These are phyloP conservation scores for Przewalskia tangutica DNA, from an alignment of 257 asterid genomes.

Conservation along the genomic window DNA sequence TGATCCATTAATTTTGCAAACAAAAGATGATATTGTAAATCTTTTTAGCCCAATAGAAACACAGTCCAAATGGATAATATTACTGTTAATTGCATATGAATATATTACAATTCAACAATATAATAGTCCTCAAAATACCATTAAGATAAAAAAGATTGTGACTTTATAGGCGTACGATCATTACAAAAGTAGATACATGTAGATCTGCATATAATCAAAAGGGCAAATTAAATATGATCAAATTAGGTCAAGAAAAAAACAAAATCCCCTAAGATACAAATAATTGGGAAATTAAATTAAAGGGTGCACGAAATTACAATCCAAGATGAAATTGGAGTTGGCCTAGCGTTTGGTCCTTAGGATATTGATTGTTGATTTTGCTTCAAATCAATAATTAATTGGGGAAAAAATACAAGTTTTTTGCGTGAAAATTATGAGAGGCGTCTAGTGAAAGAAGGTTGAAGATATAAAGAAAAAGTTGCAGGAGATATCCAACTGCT, in stretches of 20 bases:
- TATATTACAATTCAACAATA: not conserved
- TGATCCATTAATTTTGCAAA: not conserved
- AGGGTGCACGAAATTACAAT: constrained; percentile 22
- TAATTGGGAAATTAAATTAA: not conserved
- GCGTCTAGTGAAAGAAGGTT: not conserved
- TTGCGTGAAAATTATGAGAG: not conserved
- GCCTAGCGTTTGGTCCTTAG: constrained; percentile 10
- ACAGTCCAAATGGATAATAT: not conserved
- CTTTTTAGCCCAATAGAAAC: not conserved
- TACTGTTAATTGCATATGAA: not conserved
- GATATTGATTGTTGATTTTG: constrained; percentile 15
- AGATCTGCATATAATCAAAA: not conserved
- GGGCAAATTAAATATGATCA: not conserved
- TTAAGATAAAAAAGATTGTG: constrained; percentile 16
- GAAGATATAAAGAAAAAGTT: constrained; percentile 6
- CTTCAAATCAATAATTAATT: constrained; percentile 2
- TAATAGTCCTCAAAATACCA: not conserved
- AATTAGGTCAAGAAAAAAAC: not conserved
- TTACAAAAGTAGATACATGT: not conserved
- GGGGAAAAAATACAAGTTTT: not conserved
- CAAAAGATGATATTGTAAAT: not conserved
- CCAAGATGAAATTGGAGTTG: constrained; percentile 14
- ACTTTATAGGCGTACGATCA: constrained; percentile 3
- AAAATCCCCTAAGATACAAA: constrained; percentile 3
- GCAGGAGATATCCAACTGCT: not conserved